Conservation (phyloP, 2,329 filamentous ascomycete species). For the Aspergillus awamori region DNA sequence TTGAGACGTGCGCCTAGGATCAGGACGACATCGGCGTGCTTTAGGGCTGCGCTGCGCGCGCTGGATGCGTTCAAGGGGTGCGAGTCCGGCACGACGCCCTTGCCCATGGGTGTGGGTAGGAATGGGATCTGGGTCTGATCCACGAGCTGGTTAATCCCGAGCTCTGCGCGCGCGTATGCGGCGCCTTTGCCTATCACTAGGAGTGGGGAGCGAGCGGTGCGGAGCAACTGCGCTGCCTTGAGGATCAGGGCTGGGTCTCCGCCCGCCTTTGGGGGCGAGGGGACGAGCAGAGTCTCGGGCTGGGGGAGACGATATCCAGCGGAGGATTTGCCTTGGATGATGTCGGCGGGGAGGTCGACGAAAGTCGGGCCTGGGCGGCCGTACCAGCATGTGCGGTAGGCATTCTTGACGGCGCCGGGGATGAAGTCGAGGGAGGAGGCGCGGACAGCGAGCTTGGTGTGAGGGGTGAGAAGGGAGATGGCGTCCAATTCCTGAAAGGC, state of each 20-base stretch:
- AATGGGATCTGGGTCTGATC: constrained; percentile 56
- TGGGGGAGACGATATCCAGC: constrained; percentile 26
- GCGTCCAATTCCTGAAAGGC: constrained; percentile 63
- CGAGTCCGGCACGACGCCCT: constrained; percentile 59
- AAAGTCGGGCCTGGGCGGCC: constrained; percentile 58
- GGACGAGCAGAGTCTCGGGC: constrained; percentile 35
- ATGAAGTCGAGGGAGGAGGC: constrained; percentile 51
- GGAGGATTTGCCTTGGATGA: constrained; percentile 50
- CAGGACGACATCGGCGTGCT: constrained; percentile 58
- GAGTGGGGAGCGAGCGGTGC: constrained; percentile 53
- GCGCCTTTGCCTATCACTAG: constrained; percentile 60
- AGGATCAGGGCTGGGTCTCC: constrained; percentile 49
- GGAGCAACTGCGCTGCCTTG: constrained; percentile 50
- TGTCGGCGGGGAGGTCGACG: constrained; percentile 59
- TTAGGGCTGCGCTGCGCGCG: constrained; percentile 57
- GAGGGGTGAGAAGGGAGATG: constrained; percentile 55
- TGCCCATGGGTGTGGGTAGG: constrained; percentile 62
- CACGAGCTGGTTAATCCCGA: constrained; percentile 49
- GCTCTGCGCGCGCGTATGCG: constrained; percentile 57
- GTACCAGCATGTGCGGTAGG: constrained; percentile 58
- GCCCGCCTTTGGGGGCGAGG: constrained; percentile 47
- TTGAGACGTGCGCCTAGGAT: constrained; percentile 59
- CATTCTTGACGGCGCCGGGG: constrained; percentile 52
- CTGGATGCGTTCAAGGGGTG: constrained; percentile 57
- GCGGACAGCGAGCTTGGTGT: constrained; percentile 56